Base-by-base conservation (phyloP, 768 basidiomycete genomes). In the Pleurotus sapidus region DNA sequence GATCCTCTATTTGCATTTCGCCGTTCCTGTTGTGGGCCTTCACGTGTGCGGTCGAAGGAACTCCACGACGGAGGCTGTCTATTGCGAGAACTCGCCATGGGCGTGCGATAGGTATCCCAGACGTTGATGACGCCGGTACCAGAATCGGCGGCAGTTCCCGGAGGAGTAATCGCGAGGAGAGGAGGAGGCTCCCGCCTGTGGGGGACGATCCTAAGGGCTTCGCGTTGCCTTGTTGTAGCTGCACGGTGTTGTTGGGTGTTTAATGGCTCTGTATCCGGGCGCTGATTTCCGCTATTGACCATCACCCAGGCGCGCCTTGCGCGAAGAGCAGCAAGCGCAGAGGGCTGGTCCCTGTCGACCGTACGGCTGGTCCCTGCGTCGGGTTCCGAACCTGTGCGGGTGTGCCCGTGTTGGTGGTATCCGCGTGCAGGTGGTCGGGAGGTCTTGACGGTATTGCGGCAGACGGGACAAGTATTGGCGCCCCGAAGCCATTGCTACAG, bases 391-490 rank as follows among this genome's bases (percentile, higher is more conserved):
- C 15, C 20, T 14, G 17, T 12, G 17, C n/a, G 15, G n/a, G 38
- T 17, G 7, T 53, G 15, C 9, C 38, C 51, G 8, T 15, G 51
- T 40, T 39, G 24, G 12, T 14, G 51, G 42, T 17, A n/a, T 53
- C 8, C n/a, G 4, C 37, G 23, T 39, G 9, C 37, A 12, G 38
- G 14, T n/a, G 50, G 9, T 15, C 17, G 20, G 11, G 51, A 11
- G 15, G 38, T 20, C 51, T 67, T 62, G 38, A 91, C 86, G 24
- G 78, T 72, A 62, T 84, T 82, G 42, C 91, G 86, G 68, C 91
- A 93, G 1, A 93, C 88, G 12, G 91, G 91, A 61, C 91, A 93
- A 0, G 89, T 91, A 50, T 77, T 84, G 4, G 90, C 89, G 3
- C 81, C 78, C 60, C 81, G 81, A 20, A 93, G 78, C 91, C 91